Conservation (phyloP, 2,329 filamentous ascomycete genomes). For the Colletotrichum cuscutae region DNA sequence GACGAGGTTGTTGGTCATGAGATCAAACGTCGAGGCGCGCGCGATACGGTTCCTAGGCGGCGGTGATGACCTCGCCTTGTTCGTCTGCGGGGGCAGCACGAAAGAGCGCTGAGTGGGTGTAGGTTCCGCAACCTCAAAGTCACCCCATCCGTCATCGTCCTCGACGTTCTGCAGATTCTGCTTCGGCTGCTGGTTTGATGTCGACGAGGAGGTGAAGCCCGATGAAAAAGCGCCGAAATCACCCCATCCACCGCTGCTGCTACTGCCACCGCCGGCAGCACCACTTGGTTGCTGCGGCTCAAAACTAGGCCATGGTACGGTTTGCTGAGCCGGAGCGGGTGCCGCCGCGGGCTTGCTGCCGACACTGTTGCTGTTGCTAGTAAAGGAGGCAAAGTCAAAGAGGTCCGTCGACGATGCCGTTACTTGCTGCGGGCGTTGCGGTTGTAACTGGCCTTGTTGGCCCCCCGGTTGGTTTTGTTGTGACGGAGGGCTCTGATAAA, state of each 20-base stretch:
- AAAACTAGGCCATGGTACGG: slow-evolving; percentile 46
- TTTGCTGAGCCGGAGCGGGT: slow-evolving; percentile 31
- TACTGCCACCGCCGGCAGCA: slow-evolving; percentile 11
- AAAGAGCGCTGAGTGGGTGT: slow-evolving; percentile 35
- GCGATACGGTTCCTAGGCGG: slow-evolving; percentile 45
- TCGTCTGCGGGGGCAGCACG: slow-evolving; percentile 21
- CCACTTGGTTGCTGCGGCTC: slow-evolving; percentile 39
- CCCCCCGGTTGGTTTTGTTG: slow-evolving; percentile 30
- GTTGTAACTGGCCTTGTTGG: slow-evolving; percentile 32
- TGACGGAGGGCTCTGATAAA: slow-evolving; percentile 50
- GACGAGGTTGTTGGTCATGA: slow-evolving; percentile 64
- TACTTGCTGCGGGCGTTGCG: slow-evolving; percentile 32
- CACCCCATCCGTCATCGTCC: slow-evolving; percentile 74
- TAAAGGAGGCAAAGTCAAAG: slow-evolving; percentile 39
- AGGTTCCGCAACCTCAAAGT: slow-evolving; percentile 69
- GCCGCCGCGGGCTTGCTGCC: slow-evolving; percentile 1
- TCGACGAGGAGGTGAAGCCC: slow-evolving; percentile 25
- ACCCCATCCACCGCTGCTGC: slow-evolving; percentile 37
- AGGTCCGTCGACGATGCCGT: slow-evolving; percentile 40
- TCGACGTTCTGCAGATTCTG: slow-evolving; percentile 46
- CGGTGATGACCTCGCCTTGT: slow-evolving; percentile 33
- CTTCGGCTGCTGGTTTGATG: slow-evolving; percentile 36
- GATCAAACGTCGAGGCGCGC: slow-evolving; percentile 63
- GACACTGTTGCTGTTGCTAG: slow-evolving; percentile 34
- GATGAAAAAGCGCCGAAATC: slow-evolving; percentile 34